These are phyloP conservation scores for Candolleomyces efflorescens DNA, from an alignment of 768 basidiomycete species.

Conservation along the genomic window DNA sequence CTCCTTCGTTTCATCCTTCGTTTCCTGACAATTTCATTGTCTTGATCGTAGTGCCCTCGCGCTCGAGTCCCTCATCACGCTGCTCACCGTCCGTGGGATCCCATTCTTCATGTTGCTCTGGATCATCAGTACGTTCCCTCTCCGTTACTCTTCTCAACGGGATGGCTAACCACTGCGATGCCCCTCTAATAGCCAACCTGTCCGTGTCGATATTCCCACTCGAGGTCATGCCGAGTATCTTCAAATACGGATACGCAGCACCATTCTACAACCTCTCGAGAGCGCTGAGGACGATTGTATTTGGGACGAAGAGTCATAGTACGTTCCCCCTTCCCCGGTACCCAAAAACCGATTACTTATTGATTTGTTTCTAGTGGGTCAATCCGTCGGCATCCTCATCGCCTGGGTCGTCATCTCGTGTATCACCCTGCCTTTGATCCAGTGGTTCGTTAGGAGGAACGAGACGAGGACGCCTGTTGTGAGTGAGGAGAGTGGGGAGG, in stretches of 20 bases:
- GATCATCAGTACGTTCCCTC: conserved; percentile 53
- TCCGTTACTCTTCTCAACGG: background rate
- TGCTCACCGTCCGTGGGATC: conserved; percentile 53
- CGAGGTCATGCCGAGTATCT: conserved; percentile 46
- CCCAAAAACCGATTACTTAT: background rate
- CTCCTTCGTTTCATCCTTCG: background rate
- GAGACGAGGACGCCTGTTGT: too few species aligned
- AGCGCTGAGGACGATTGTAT: conserved; percentile 52
- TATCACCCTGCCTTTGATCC: conserved; percentile 46
- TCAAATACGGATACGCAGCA: conserved; percentile 55
- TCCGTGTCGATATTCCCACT: conserved; percentile 53
- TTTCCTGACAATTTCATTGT: background rate
- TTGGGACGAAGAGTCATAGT: conserved; percentile 54
- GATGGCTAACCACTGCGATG: background rate
- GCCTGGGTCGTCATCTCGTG: conserved; percentile 54
- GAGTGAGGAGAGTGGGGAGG: too few species aligned
- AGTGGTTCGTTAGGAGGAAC: conserved; percentile 32
- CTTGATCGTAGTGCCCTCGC: conserved; percentile 47
- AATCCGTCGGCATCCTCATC: conserved; percentile 58
- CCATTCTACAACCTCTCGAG: conserved; percentile 61
- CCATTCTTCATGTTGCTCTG: conserved; percentile 64
- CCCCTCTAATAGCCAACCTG: conserved; percentile 41
- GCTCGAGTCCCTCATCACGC: conserved; percentile 55
- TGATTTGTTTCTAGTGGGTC: conserved; percentile 39
- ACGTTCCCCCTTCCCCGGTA: conserved; percentile 9